Percentiles rank a stretch among this genome's conserved stretches.
These are phyloP conservation scores for Sphagnum fallax DNA, from an alignment of 228 moss, liverwort and hornwort species.

Conservation along the genomic window DNA sequence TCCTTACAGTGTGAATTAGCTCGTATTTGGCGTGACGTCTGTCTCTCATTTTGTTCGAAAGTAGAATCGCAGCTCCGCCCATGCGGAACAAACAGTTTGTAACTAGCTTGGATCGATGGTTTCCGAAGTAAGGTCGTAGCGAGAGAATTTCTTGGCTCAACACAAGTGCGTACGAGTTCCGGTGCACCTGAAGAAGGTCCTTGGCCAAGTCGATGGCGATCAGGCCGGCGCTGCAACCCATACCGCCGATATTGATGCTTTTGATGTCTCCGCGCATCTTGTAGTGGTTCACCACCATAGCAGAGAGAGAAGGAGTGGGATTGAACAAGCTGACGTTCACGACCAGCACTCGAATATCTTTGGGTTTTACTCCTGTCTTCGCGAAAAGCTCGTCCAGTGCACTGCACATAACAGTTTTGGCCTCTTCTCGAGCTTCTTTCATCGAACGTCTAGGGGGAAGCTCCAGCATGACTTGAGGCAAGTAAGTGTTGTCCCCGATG, in stretches of 20 bases:
- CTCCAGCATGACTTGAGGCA: constrained; percentile 11
- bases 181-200: constrained; percentile 39
- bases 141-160: constrained; percentile 43
- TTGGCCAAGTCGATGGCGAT: constrained; percentile 40
- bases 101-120: constrained; percentile 38
- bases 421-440: constrained; percentile 12
- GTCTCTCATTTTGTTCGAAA: constrained; percentile 28
- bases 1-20: constrained; percentile 38
- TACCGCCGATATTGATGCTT: constrained; percentile 39
- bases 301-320: constrained; percentile 24
- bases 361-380: constrained; percentile 38
- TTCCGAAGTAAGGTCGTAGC: constrained; percentile 34
- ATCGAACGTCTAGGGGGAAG: constrained; percentile 13
- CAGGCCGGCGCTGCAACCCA: constrained; percentile 51
- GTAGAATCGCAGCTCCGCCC: constrained; percentile 35
- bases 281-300: constrained; percentile 55
- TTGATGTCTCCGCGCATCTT: constrained; percentile 52
- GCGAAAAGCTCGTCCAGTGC: constrained; percentile 40
- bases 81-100: constrained; percentile 43
- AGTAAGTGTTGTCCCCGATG: constrained; percentile 22
- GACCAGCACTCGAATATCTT: constrained; percentile 33
- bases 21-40: constrained; percentile 37
- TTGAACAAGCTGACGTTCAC: constrained; percentile 32
- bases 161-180: constrained; percentile 38
- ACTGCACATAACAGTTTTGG: constrained; percentile 19